Percentiles rank a stretch among this genome's conserved stretches.
phyloP scores from a whole-genome alignment of 352 stramenopile genomes.

The Phytopythium sindhum region DNA sequence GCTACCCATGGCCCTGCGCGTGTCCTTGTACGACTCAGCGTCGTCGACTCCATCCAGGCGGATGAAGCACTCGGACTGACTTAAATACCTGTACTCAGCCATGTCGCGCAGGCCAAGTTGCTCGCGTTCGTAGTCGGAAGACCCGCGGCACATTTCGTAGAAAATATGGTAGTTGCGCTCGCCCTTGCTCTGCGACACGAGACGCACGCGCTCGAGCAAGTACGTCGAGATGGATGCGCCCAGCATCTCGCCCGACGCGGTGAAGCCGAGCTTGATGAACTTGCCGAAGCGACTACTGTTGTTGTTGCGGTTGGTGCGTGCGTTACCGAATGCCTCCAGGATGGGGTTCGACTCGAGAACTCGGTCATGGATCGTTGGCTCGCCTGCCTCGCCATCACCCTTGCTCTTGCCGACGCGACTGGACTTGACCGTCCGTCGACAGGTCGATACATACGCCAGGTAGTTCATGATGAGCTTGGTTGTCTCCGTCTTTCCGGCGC shows the following conservation, averaged over 20 bases:
- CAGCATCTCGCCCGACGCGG: slow-evolving; percentile 64
- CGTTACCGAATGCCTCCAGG: slow-evolving; percentile 95
- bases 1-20: slow-evolving; percentile 71
- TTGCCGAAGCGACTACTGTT: slow-evolving; percentile 97
- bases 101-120: slow-evolving; percentile 45
- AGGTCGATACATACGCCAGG: slow-evolving; percentile 83
- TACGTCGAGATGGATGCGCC: slow-evolving; percentile 90
- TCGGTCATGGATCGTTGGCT: slow-evolving; percentile 77
- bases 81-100: slow-evolving; percentile 81
- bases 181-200: slow-evolving; percentile 91
- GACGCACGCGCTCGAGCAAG: slow-evolving; percentile 93
- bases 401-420: slow-evolving; percentile 7
- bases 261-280: slow-evolving; percentile 95
- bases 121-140: slow-evolving; percentile 47
- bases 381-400: slow-evolving; percentile 2
- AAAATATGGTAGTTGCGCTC: slow-evolving; percentile 99
- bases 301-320: slow-evolving; percentile 94
- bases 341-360: slow-evolving; percentile 95
- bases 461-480: slow-evolving; percentile 98
- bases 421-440: slow-evolving; percentile 13
- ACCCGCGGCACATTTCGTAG: slow-evolving; percentile 93
- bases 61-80: slow-evolving; percentile 68
- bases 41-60: slow-evolving; percentile 81
- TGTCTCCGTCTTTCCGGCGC: slow-evolving; percentile 95
- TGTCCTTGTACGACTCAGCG: slow-evolving; percentile 69